These are phyloP conservation scores for Angomonas ambiguus DNA, from an alignment of 208 protist species.

Conservation along the genomic window DNA sequence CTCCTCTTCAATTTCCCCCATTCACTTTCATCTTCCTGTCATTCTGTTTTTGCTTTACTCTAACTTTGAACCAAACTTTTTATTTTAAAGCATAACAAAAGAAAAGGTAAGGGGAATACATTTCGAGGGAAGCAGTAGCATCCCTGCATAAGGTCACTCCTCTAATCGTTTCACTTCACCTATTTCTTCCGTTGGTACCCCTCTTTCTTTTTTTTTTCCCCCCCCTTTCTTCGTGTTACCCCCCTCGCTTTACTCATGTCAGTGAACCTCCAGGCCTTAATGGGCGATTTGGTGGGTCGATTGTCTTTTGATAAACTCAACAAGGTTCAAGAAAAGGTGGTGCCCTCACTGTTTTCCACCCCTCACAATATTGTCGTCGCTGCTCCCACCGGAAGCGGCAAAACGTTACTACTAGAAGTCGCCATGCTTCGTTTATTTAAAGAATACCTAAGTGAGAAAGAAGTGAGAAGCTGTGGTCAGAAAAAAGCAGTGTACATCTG, in stretches of 20 bases:
- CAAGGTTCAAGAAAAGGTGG: constrained; percentile 63
- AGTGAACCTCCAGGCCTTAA: background rate
- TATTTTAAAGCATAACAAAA: background rate
- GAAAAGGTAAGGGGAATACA: too few relatives aligned
- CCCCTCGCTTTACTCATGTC: background rate
- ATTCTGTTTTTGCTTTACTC: constrained; percentile 10
- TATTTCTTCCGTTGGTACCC: constrained; percentile 13
- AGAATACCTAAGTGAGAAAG: background rate
- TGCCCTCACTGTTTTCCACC: constrained; percentile 47
- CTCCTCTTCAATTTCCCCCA: constrained; percentile 1
- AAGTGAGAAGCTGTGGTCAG: background rate
- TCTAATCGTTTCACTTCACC: too few relatives aligned
- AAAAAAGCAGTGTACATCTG: constrained; percentile 88
- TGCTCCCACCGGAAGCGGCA: constrained; percentile 88
- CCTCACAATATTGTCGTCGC: constrained; percentile 72
- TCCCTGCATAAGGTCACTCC: too few relatives aligned
- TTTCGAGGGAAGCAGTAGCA: too few relatives aligned
- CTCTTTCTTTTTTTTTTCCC: constrained; percentile 6
- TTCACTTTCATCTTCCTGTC: constrained; percentile 8
- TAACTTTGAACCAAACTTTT: constrained; percentile 3
- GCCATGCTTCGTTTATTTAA: constrained; percentile 86
- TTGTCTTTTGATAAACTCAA: constrained; percentile 53
- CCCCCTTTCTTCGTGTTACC: background rate
- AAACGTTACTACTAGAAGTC: constrained; percentile 83
- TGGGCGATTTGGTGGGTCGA: constrained; percentile 47